Base-by-base conservation (phyloP, 768 basidiomycete genomes). In the Psilocybe cyanescens region DNA sequence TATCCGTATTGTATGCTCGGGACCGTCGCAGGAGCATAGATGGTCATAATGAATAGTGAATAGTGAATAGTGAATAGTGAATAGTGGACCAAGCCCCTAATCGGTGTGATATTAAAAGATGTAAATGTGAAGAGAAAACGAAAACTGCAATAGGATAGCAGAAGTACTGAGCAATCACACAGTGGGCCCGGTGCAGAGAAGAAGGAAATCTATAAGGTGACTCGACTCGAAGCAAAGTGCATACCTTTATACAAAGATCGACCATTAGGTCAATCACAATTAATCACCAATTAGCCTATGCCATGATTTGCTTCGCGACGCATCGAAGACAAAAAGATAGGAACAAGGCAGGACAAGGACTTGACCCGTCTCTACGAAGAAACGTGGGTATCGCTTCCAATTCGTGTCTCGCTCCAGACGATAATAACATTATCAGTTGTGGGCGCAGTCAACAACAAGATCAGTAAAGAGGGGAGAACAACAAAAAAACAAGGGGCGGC, bases 11-110 rank as follows among this genome's bases (percentile, higher is more conserved):
- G 57, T 19, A 66, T 58, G 17, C 47, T 46, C 9, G 65, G 65
- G 24, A 66, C 63, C 30, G 41, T 63, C 28, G 61, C 30, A 49
- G 64, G 57, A 5, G 61, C 59, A 35, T 56, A 35, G 24, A 39
- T 50, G 24, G 53, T 14, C 61, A 63, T 67, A 19, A 35, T 55
- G 54, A 61, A 51, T 17, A 24, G 28, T 4, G 46, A 41, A 50
- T 24, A 16, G 29, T 55, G 54, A 61, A 51, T 17, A 24, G 28
- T 4, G 46, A 41, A 50, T 24, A 31, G 11, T 24, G 46, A 48
- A 51, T 17, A 24, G 28, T 2, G 46, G 49, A 50, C 41, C 41
- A 44, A 12, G 4, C 41, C 41, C 41, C 41, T 44, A 44, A 44
- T 44, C 14, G 41, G 8, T 5, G 41, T 44, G 41, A 44, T 14